Evolutionary conservation across 169 alveolate species (phyloP), one percentile per base, ranked within the genome.

Genomic region (Plasmodium vivax): DNA sequence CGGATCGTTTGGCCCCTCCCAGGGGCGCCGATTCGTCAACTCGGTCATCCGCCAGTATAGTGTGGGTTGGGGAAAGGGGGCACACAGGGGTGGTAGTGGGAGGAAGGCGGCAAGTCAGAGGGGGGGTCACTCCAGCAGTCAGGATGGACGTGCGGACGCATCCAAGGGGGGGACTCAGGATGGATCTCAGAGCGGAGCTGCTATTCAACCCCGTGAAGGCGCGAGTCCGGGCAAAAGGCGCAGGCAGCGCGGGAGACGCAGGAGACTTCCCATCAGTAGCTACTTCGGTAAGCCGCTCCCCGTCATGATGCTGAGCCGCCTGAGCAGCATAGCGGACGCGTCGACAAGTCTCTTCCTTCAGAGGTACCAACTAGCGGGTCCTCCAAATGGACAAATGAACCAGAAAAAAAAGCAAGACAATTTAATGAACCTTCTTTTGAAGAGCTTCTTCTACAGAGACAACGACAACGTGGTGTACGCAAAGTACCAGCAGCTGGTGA

Each of bases 401-500:
- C 9, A 72, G 75, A 16, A 91, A 82, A 71, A 43, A 27, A 16
- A 54, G 19, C 34, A 74, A 45, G 51, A n/a, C 71, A 36, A 92
- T 23, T 16, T 74, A 45, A 45, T 93, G 58, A 81, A 82, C 95
- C 27, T 8, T 32, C 23, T 74, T 87, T n/a, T 90, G 34, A 43
- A 62, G 51, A 80, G 51, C 27, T 68, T 80, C 51, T 87, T 82
- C 45, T 62, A 90, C 62, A 90, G n/a, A 71, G 84, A 73, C 32
- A 16, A 38, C 10, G 7, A 34, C 79, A 92, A 92, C 34, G 16
- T 73, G 1, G 30, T 68, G 7, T 92, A 92, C 83, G 82, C 45
- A 72, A 94, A 85, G 43, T 94, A 93, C 14, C 83, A 56, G 38
- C 92, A 75, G 27, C 96, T 98, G 2, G 95, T 93, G 12, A 81